A percentile compares a stretch with the other conserved stretches of the same genome.
phyloP scores from a whole-genome alignment of 768 basidiomycete species.

The Tricholoma sp. region DNA sequence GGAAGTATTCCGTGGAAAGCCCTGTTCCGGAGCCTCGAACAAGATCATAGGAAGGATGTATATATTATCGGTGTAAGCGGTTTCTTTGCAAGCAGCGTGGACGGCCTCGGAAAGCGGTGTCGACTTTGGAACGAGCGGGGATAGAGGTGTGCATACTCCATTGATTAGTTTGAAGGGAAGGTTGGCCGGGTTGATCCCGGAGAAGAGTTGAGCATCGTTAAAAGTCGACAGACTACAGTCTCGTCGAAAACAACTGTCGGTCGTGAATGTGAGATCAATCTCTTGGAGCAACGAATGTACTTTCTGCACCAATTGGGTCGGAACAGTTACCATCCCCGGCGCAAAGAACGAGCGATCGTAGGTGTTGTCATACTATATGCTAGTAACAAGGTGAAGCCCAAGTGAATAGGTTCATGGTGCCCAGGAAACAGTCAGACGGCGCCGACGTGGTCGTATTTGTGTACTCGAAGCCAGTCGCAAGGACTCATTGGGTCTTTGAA shows the following conservation, averaged over 20 bases:
- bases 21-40: neutral
- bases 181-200: neutral
- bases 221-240: neutral
- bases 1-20: neutral
- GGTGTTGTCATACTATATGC: neutral
- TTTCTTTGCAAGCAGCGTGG: neutral
- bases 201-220: neutral
- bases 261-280: neutral
- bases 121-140: neutral
- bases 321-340: neutral
- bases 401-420: neutral
- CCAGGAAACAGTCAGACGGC: neutral
- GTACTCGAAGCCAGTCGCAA: neutral
- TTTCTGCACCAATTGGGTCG: neutral
- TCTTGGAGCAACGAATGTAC: neutral
- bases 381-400: neutral
- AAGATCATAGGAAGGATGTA: neutral
- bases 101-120: neutral
- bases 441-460: neutral
- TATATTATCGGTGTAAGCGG: neutral
- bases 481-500: neutral
- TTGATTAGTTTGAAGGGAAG: neutral
- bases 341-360: neutral
- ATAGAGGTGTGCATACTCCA: neutral
- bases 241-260: neutral